Conservation (phyloP, 495 filamentous ascomycete species). For the Rhizodiscina lignyota region DNA sequence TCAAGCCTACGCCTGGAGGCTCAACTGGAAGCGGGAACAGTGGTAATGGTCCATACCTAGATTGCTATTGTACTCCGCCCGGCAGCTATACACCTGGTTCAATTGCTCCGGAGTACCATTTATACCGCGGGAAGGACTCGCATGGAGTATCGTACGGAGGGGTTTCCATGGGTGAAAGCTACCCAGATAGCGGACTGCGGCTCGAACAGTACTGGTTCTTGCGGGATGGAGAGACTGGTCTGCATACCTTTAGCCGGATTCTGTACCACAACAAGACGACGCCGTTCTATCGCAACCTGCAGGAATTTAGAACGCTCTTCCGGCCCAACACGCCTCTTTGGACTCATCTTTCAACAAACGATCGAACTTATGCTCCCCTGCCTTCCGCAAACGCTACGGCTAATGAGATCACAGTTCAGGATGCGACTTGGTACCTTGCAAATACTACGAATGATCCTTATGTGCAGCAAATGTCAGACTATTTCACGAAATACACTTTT, state of each 20-base stretch:
- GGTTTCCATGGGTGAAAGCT: conserved; percentile 33
- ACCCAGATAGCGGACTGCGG: conserved; percentile 31
- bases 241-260: conserved; percentile 37
- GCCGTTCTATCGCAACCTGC: conserved; percentile 35
- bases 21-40: too few species aligned
- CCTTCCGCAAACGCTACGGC: conserved; percentile 28
- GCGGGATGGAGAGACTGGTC: conserved; percentile 35
- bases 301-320: conserved; percentile 38
- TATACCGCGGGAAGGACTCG: conserved; percentile 32
- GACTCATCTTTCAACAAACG: conserved; percentile 36
- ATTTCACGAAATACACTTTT: conserved; percentile 45
- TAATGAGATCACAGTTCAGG: conserved; percentile 32
- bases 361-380: conserved; percentile 32
- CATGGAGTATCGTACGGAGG: conserved; percentile 31
- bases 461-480: conserved; percentile 32
- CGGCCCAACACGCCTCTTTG: conserved; percentile 35
- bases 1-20: too few species aligned
- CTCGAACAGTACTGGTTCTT: conserved; percentile 43
- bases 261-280: conserved; percentile 35
- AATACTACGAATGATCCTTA: conserved; percentile 33
- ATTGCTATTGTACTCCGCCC: conserved; percentile 40
- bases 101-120: conserved; percentile 25
- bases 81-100: conserved; percentile 35
- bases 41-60: conserved; percentile 36
- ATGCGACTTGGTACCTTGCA: conserved; percentile 38